Percentiles rank a stretch among this genome's conserved stretches.
Evolutionary conservation across 805 yeast genomes (phyloP).

Genomic region (Yamadazyma philogaea): DNA sequence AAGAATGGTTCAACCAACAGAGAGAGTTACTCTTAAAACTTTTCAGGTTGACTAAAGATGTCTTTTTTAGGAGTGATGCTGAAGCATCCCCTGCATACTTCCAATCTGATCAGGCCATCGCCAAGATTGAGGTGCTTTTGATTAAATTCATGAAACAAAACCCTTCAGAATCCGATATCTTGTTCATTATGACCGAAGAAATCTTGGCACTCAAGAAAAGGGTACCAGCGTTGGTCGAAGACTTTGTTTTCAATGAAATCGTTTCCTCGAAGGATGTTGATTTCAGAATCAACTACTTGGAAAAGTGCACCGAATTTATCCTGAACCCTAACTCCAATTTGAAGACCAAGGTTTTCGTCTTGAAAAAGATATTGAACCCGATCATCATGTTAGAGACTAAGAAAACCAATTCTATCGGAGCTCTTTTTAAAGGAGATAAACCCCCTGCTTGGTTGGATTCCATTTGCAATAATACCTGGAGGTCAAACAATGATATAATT

Average conservation of each 20-base stretch:
- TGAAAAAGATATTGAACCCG: constrained; percentile 61
- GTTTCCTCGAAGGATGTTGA: constrained; percentile 49
- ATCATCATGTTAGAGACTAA: constrained; percentile 61
- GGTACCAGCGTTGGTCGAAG: constrained; percentile 48
- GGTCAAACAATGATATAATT: constrained; percentile 51
- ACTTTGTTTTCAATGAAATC: constrained; percentile 54
- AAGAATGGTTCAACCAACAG: constrained; percentile 58
- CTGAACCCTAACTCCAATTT: constrained; percentile 44
- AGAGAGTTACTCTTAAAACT: constrained; percentile 43
- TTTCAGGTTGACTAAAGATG: constrained; percentile 28
- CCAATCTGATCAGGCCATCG: constrained; percentile 67
- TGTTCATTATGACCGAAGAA: constrained; percentile 31
- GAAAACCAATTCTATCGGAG: constrained; percentile 44
- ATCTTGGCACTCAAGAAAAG: constrained; percentile 46
- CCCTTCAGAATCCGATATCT: constrained; percentile 23
- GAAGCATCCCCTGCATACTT: constrained; percentile 61
- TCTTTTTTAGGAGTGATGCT: constrained; percentile 32
- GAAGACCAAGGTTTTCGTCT: constrained; percentile 54
- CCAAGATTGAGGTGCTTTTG: constrained; percentile 50
- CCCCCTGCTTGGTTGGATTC: constrained; percentile 60
- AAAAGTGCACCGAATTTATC: constrained; percentile 46
- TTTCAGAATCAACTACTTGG: constrained; percentile 50
- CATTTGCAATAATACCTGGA: constrained; percentile 72
- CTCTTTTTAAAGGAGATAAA: constrained; percentile 35
- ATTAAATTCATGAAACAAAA: constrained; percentile 27